Base-by-base conservation (phyloP, 192 early-diverging fungal genomes). In the Coemansia sp. region DNA sequence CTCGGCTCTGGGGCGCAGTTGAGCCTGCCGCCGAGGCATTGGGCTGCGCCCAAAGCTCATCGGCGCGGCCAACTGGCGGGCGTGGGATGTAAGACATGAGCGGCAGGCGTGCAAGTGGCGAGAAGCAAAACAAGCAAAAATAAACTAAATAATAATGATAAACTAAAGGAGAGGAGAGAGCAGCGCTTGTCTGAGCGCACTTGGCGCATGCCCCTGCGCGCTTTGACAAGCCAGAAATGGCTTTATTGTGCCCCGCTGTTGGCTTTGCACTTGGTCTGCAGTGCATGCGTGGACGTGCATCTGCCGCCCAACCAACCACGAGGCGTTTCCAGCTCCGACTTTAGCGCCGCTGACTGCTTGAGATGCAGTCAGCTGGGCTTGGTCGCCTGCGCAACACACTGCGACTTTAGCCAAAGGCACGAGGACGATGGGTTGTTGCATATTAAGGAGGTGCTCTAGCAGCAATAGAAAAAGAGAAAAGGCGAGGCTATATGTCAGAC, bases 401-500 rank as follows among this genome's bases (percentile, higher is more conserved):
- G 46, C 46, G n/a, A 45, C 47, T 27, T 7, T 49, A 29, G 47
- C 25, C 38, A 61, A 43, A 43, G 37, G 40, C 60, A n/a, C 25
- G 27, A 22, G 40, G 37, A 22, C 40, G n/a, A 20, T n/a, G 4
- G n/a, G 15, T 65, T 62, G 22, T 24, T 62, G 62, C 20, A 24
- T 25, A 60, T 54, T 32, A 54, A 29, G 7, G n/a, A n/a, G n/a
- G n/a, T 20, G 20, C 20, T 20, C 8, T 20, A 22, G 45, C 43
- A 22, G 43, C 47, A 3, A 4, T 3, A 27, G 15, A 35, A 29
- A 56, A 57, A 2, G 12, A 25, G 54, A 6, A 19, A 60, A 11
- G 3, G 8, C 17, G 19, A 4, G 7, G 58, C 39, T 78, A 87
- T 25, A 75, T 65, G 63, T 87, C 91, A 5, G 91, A 87, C 58